Percentiles rank a stretch among this genome's conserved stretches.
Conservation (phyloP, 345 rosid genomes). For the Linum trigynum region DNA sequence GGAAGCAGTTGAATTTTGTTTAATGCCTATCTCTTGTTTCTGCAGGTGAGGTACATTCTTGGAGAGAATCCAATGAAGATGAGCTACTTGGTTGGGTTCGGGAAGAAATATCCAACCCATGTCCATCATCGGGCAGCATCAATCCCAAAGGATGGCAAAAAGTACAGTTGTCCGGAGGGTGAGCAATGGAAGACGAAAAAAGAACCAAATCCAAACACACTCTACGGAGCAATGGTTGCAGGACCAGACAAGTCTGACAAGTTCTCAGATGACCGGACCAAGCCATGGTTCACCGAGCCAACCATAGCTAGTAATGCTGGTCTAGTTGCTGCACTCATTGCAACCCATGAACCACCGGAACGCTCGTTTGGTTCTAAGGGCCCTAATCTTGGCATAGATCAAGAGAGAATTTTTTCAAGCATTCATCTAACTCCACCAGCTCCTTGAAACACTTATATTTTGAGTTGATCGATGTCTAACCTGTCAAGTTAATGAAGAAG, state of each 20-base stretch:
- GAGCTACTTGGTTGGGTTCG: constrained; percentile 26
- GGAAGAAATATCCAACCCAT: constrained; percentile 19
- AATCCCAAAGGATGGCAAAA: constrained; percentile 32
- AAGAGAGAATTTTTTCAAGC: constrained; percentile 31
- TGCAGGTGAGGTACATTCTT: constrained; percentile 26
- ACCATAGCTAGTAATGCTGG: constrained; percentile 22
- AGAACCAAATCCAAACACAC: constrained; percentile 18
- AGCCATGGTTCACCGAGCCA: constrained; percentile 20
- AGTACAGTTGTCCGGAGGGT: constrained; percentile 26
- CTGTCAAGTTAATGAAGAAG: not conserved
- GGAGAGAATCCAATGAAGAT: constrained; percentile 26
- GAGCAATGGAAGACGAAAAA: constrained; percentile 12
- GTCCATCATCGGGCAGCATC: constrained; percentile 26
- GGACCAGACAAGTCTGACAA: constrained; percentile 18
- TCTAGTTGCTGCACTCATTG: constrained; percentile 48
- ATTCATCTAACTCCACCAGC: constrained; percentile 13
- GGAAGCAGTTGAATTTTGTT: no score
- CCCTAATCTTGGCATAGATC: constrained; percentile 33
- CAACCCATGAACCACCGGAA: constrained; percentile 39
- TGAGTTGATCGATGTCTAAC: not conserved
- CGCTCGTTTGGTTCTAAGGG: constrained; percentile 4
- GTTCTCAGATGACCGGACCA: constrained; percentile 15
- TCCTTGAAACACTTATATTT: not conserved
- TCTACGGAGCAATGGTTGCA: constrained; percentile 22
- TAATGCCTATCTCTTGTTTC: not conserved